Conservation (phyloP, 768 basidiomycete species). For the Collybia mongolica region DNA sequence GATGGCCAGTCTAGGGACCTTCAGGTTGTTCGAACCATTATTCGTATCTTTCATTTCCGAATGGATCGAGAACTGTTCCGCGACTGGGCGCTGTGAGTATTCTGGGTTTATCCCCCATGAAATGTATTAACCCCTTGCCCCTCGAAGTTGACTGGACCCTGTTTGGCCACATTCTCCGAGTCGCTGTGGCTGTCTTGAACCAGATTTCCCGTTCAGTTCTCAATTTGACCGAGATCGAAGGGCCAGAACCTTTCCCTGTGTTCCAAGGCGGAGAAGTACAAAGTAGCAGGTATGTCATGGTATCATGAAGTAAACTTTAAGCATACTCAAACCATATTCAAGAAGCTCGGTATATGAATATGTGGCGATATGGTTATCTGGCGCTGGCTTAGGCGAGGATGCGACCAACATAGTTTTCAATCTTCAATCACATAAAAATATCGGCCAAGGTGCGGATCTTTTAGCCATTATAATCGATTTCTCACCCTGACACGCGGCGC, state of each 20-base stretch:
- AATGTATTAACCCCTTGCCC: constrained; percentile 1
- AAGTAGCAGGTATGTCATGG: constrained; percentile 10
- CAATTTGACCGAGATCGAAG: constrained; percentile 25
- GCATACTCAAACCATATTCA: constrained; percentile 9
- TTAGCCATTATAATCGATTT: not conserved
- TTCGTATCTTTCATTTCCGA: constrained; percentile 41
- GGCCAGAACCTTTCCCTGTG: constrained; percentile 25
- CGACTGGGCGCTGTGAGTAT: constrained; percentile 46
- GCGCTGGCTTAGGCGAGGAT: constrained; percentile 22
- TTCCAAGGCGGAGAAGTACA: constrained; percentile 24
- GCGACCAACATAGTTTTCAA: constrained; percentile 34
- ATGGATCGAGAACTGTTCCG: constrained; percentile 43
- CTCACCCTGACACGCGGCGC: not conserved
- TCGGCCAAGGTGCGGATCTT: constrained; percentile 38
- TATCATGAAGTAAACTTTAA: not conserved
- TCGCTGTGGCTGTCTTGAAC: constrained; percentile 39
- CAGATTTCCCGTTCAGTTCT: constrained; percentile 26
- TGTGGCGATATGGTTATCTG: constrained; percentile 38
- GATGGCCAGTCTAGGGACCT: constrained; percentile 26
- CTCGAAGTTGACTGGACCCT: constrained; percentile 56
- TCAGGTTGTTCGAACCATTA: constrained; percentile 38
- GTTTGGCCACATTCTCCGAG: constrained; percentile 44
- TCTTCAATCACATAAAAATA: constrained; percentile 42
- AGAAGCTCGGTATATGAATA: constrained; percentile 45
- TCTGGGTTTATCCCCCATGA: not conserved